phyloP scores from a whole-genome alignment of 495 filamentous ascomycete genomes.

The Immersiella caudata region DNA sequence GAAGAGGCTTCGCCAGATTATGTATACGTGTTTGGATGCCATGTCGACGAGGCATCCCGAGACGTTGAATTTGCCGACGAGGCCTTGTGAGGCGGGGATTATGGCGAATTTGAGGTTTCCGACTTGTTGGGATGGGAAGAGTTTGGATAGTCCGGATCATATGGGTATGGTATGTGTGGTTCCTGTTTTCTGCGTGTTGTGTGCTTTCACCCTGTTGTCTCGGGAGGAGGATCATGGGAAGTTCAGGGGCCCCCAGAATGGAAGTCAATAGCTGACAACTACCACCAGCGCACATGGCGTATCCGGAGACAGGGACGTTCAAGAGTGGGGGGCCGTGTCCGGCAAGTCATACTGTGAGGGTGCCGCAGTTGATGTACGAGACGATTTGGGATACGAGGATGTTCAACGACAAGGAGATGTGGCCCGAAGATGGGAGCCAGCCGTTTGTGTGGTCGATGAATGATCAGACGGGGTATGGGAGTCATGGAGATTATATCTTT shows the following conservation, averaged over 20 bases:
- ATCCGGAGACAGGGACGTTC: constrained; percentile 41
- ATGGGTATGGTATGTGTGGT: too few species aligned
- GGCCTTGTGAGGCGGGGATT: constrained; percentile 40
- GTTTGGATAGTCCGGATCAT: constrained; percentile 42
- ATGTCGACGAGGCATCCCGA: constrained; percentile 33
- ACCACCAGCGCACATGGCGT: constrained; percentile 46
- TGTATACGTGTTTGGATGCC: constrained; percentile 38
- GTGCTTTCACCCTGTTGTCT: too few species aligned
- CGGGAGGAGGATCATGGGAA: too few species aligned
- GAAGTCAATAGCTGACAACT: too few species aligned
- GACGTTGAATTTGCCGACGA: constrained; percentile 31
- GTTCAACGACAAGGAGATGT: constrained; percentile 42
- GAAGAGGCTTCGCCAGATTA: constrained; percentile 42
- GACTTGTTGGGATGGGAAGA: constrained; percentile 35
- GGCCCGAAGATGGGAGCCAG: constrained; percentile 49
- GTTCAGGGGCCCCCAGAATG: too few species aligned
- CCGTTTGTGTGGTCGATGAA: constrained; percentile 44
- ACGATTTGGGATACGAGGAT: constrained; percentile 45
- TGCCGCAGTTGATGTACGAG: constrained; percentile 48
- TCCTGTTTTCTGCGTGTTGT: too few species aligned
- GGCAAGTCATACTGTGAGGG: constrained; percentile 36
- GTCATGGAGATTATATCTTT: constrained; percentile 48
- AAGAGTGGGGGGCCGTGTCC: constrained; percentile 39
- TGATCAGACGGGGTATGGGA: constrained; percentile 40
- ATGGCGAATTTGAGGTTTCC: constrained; percentile 38